These are phyloP conservation scores for Euphrasia arctica DNA, from an alignment of 305 asterid species.

Conservation along the genomic window DNA sequence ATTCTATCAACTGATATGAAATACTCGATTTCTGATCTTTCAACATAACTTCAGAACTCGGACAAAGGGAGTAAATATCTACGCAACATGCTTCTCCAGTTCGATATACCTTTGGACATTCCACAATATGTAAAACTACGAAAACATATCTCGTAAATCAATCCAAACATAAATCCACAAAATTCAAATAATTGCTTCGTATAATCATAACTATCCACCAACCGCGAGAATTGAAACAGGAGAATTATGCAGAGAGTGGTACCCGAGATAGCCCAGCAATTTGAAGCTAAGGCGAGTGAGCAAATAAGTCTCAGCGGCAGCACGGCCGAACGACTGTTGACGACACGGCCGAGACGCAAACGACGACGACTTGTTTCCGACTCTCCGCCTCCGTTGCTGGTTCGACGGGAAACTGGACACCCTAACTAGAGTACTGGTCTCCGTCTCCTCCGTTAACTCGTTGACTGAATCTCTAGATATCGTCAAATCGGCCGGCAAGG, in stretches of 20 bases:
- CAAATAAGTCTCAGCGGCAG: slow-evolving; percentile 94
- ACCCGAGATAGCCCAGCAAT: slow-evolving; percentile 96
- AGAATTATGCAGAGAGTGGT: slow-evolving; percentile 11
- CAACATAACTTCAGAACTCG: slow-evolving; percentile 14
- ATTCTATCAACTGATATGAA: slow-evolving; percentile 14
- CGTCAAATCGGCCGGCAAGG: slow-evolving; percentile 33
- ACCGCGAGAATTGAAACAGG: neutral
- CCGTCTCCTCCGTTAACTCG: slow-evolving; percentile 30
- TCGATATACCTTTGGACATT: too few species aligned
- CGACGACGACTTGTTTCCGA: slow-evolving; percentile 33
- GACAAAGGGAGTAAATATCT: neutral
- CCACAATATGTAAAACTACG: too few species aligned
- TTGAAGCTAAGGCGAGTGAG: slow-evolving; percentile 76
- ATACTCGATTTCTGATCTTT: neutral
- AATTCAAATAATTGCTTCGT: neutral
- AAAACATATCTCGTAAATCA: too few species aligned
- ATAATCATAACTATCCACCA: neutral
- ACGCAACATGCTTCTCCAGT: slow-evolving; percentile 13
- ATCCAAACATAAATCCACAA: neutral
- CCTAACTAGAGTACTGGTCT: slow-evolving; percentile 33
- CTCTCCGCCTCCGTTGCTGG: slow-evolving; percentile 49
- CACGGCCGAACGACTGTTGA: slow-evolving; percentile 73
- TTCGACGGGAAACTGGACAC: slow-evolving; percentile 36
- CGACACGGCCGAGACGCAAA: slow-evolving; percentile 37
- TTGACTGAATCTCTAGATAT: slow-evolving; percentile 25